Conservation (phyloP, 208 protist species). For the Tritrichomonas foetus region DNA sequence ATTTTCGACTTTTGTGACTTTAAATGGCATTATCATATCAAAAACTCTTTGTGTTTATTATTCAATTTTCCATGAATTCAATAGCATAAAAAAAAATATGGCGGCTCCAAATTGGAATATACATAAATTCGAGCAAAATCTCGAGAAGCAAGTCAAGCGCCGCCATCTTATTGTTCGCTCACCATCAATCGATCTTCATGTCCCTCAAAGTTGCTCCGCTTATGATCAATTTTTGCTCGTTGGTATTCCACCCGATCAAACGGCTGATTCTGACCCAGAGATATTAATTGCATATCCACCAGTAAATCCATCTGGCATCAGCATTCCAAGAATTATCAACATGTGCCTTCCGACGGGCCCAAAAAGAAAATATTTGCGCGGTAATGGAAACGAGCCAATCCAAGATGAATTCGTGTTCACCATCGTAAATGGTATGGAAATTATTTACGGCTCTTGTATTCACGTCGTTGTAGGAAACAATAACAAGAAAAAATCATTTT, state of each 20-base stretch:
- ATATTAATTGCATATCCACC: neutral
- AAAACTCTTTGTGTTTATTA: too few species aligned
- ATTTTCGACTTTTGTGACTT: too few species aligned
- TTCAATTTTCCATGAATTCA: too few species aligned
- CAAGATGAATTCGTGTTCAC: neutral
- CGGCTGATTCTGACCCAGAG: neutral
- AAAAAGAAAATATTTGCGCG: neutral
- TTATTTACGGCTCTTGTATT: neutral
- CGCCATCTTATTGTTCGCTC: too few species aligned
- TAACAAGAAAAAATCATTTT: neutral
- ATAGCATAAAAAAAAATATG: too few species aligned
- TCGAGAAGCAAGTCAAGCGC: too few species aligned
- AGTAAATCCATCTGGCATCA: too few species aligned
- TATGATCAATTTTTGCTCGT: conserved; percentile 26
- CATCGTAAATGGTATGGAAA: neutral
- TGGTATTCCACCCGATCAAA: neutral
- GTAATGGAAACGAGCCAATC: neutral
- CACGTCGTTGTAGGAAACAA: neutral
- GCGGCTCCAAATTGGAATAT: too few species aligned
- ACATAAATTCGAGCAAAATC: too few species aligned
- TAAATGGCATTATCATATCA: too few species aligned
- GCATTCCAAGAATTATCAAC: neutral
- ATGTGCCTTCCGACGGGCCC: neutral
- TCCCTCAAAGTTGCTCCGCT: too few species aligned
- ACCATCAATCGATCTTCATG: too few species aligned